A percentile compares a stretch with the other conserved stretches of the same genome.
Evolutionary conservation across 176 grass and related monocot genomes (phyloP).

Genomic region (Oryza coarctata): DNA sequence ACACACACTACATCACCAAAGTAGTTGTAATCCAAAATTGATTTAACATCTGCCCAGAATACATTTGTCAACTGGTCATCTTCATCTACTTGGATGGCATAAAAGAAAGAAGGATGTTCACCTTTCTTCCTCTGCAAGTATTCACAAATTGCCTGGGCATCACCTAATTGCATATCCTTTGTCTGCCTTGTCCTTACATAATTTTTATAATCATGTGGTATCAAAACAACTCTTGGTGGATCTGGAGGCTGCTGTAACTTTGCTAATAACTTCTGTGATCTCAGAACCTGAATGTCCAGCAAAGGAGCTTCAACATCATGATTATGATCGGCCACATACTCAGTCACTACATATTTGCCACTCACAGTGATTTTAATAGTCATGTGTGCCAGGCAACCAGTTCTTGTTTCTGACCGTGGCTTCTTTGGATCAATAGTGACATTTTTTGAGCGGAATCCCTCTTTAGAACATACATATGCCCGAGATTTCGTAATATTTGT

Average conservation of each 20-base stretch:
- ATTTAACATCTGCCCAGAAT: conserved; percentile 77
- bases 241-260: conserved; percentile 59
- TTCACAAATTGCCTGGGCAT: conserved; percentile 65
- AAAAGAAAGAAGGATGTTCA: conserved; percentile 81
- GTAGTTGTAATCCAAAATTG: conserved; percentile 70
- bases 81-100: conserved; percentile 81
- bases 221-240: conserved; percentile 57
- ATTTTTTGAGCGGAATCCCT: conserved; percentile 66
- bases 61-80: conserved; percentile 71
- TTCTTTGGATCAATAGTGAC: conserved; percentile 59
- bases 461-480: conserved; percentile 79
- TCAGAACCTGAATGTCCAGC: conserved; percentile 76
- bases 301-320: conserved; percentile 67
- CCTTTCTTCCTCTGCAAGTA: conserved; percentile 84
- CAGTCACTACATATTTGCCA: conserved; percentile 64
- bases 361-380: conserved; percentile 74
- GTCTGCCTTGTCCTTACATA: conserved; percentile 55
- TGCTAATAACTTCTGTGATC: conserved; percentile 66
- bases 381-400: conserved; percentile 78
- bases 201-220: conserved; percentile 79
- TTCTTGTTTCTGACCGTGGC: conserved; percentile 62
- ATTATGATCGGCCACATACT: conserved; percentile 79
- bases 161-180: conserved; percentile 55
- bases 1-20: conserved; percentile 86
- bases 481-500: conserved; percentile 60